Percentiles rank a stretch among this genome's conserved stretches.
Evolutionary conservation across 306 rosid genomes (phyloP).

Genomic region (Pueraria montana): DNA sequence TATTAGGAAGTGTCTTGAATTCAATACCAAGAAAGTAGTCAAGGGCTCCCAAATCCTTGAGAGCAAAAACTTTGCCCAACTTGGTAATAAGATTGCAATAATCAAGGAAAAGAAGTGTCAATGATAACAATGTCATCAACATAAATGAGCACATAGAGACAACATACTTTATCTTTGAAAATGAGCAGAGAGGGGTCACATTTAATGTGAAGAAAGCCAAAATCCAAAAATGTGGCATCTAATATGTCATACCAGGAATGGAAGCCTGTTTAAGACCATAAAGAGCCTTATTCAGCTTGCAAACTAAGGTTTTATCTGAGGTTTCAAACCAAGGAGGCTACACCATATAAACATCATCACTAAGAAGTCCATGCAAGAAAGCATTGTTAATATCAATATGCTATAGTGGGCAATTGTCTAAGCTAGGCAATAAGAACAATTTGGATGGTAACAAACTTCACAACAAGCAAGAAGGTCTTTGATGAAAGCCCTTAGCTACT

Average conservation of each 20-base stretch:
- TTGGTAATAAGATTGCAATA: not conserved
- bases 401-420: no score
- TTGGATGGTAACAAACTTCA: no score
- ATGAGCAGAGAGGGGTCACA: not conserved
- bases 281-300: not conserved
- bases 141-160: no score
- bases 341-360: not conserved
- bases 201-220: not conserved
- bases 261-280: not conserved
- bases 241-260: no score
- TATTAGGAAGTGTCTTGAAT: not conserved
- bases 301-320: not conserved
- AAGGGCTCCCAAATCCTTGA: not conserved
- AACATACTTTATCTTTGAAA: no score
- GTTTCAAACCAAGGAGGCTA: not conserved
- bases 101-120: not conserved
- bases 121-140: no score
- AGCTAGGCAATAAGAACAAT: no score
- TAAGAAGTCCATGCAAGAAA: not conserved
- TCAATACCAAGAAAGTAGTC: not conserved
- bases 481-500: no score
- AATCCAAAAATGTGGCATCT: not conserved
- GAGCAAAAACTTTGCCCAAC: not conserved
- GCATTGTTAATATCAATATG: not conserved
- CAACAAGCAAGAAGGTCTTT: no score